These are phyloP conservation scores for Luzula sylvatica DNA, from an alignment of 176 grass and related monocot genomes.

Conservation along the genomic window DNA sequence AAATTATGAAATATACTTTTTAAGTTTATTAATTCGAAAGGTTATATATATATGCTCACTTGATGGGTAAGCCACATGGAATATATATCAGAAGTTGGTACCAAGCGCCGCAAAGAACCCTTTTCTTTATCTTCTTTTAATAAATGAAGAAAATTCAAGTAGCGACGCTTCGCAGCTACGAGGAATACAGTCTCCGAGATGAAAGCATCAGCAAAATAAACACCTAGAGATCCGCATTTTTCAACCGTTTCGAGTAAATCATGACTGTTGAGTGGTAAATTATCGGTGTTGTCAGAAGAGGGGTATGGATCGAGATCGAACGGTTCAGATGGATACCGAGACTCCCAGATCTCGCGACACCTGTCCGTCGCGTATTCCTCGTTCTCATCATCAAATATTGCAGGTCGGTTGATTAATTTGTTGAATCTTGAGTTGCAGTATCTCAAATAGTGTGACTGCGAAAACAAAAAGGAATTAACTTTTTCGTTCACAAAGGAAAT, in stretches of 20 bases:
- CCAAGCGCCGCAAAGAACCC: conserved; percentile 19
- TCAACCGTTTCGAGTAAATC: conserved; percentile 35
- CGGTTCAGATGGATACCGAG: conserved; percentile 44
- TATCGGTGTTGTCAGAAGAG: conserved; percentile 12
- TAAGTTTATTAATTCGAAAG: background rate
- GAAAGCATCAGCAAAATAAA: conserved; percentile 42
- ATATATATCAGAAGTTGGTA: conserved; percentile 67
- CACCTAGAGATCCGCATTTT: conserved; percentile 24
- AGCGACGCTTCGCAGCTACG: conserved; percentile 49
- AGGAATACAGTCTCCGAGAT: conserved; percentile 63
- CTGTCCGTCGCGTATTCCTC: conserved; percentile 50
- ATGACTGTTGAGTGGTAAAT: background rate
- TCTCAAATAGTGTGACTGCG: conserved; percentile 39
- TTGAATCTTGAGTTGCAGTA: conserved; percentile 71
- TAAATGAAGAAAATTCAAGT: conserved; percentile 56
- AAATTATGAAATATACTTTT: background rate
- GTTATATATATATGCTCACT: conserved; percentile 33
- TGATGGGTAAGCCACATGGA: conserved; percentile 88
- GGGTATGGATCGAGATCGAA: conserved; percentile 36
- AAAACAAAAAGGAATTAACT: background rate
- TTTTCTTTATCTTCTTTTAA: conserved; percentile 22
- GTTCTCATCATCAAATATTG: conserved; percentile 66
- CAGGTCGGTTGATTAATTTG: conserved; percentile 47
- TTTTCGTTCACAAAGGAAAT: background rate
- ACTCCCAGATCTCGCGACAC: conserved; percentile 67